Conservation (phyloP, 2,329 filamentous ascomycete genomes). For the Alternaria conjuncta region DNA sequence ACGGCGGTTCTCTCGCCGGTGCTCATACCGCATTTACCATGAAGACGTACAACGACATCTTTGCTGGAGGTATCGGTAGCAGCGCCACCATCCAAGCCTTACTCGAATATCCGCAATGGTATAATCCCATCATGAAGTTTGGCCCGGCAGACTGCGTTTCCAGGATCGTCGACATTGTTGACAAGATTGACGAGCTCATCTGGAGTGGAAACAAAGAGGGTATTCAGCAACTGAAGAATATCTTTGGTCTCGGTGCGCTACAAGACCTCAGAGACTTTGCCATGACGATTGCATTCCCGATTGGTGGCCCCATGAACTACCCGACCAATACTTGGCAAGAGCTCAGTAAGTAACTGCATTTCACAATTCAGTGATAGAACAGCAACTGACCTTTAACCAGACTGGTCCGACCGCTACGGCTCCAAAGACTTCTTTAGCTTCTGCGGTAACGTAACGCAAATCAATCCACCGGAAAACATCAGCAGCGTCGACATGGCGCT, state of each 20-base stretch:
- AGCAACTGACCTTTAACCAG: neutral
- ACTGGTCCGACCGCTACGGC: constrained; percentile 54
- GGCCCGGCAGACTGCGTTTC: constrained; percentile 58
- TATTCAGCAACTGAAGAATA: constrained; percentile 54
- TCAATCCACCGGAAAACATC: constrained; percentile 53
- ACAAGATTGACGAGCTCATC: constrained; percentile 58
- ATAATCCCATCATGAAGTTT: constrained; percentile 58
- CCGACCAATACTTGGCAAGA: constrained; percentile 62
- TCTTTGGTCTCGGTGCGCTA: constrained; percentile 57
- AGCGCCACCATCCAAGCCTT: constrained; percentile 53
- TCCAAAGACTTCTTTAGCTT: constrained; percentile 60
- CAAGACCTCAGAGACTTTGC: constrained; percentile 57
- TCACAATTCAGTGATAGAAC: too few species aligned
- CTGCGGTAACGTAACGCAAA: constrained; percentile 59
- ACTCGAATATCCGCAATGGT: constrained; percentile 58
- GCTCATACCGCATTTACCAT: constrained; percentile 55
- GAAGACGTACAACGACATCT: constrained; percentile 54
- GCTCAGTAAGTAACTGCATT: constrained; percentile 37
- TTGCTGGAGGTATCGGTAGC: constrained; percentile 59
- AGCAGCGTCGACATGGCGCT: constrained; percentile 55
- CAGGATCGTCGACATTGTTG: constrained; percentile 57
- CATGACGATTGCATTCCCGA: constrained; percentile 56
- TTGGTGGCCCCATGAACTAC: constrained; percentile 58
- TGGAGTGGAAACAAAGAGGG: constrained; percentile 51
- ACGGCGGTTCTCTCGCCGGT: constrained; percentile 55